Evolutionary conservation across 306 rosid genomes (phyloP).

Genomic region (Begonia fuchsioides): DNA sequence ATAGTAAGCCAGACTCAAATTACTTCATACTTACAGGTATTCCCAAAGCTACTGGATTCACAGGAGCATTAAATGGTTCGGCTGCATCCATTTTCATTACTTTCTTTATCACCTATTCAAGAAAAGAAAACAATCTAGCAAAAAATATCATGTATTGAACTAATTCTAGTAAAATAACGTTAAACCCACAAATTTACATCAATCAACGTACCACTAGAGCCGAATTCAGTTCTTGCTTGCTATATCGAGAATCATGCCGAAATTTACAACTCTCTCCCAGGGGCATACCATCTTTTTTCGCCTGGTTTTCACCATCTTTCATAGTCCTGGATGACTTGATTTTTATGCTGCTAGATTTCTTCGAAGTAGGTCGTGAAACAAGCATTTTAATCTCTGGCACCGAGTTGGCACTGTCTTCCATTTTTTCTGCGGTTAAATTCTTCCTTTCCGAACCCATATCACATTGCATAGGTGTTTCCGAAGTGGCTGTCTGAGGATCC

Average conservation of each 20-base stretch:
- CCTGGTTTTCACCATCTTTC: constrained; percentile 33
- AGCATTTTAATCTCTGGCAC: constrained; percentile 16
- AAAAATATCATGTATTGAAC: no score
- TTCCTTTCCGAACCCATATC: constrained; percentile 58
- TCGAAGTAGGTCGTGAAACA: constrained; percentile 10
- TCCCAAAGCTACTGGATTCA: constrained; percentile 86
- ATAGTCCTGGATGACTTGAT: constrained; percentile 63
- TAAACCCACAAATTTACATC: no score
- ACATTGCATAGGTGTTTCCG: constrained; percentile 62
- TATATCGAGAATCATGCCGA: no score
- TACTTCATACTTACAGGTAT: constrained; percentile 27
- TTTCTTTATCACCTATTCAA: constrained; percentile 62
- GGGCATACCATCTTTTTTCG: no score
- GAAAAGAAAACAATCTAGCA: background rate
- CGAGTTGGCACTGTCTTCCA: constrained; percentile 72
- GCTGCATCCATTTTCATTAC: constrained; percentile 97
- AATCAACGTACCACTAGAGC: no score
- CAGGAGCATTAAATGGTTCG: constrained; percentile 90
- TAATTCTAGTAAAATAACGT: no score
- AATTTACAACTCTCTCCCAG: no score
- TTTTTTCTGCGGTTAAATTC: constrained; percentile 29
- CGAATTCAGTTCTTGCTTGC: no score
- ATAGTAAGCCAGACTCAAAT: no score
- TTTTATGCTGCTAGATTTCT: constrained; percentile 57
- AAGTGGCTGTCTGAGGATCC: constrained; percentile 56